Evolutionary conservation across 148 eudicot species (phyloP), one percentile per base, ranked within the genome.

Genomic region (Fagopyrum tataricum): DNA sequence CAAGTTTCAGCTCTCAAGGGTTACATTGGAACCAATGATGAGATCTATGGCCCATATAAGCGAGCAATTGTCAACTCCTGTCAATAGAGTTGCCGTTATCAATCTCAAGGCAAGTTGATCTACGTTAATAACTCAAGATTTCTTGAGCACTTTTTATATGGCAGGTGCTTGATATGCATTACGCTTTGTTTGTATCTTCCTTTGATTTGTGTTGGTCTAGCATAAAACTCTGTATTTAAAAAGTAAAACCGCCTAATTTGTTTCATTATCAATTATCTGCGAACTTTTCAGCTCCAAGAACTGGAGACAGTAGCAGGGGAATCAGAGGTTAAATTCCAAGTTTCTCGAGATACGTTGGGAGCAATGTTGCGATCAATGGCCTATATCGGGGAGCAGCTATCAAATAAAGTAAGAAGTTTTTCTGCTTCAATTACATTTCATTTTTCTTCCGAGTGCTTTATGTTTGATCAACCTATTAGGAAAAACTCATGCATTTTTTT

Each of bases 321-420:
- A 74, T 90, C 96, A 55, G 97, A 90, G 74, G 93, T 92, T 62
- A 92, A 92, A 69, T 92, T 92, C 82, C 96, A 92, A 85, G 93
- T 92, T 44, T 92, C 97, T 20, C 87, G 85, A 76, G 97, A 92
- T 84, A 92, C 97, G 4, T 76, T 92, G 76, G 93, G 90, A 81
- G 97, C 97, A 75, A 90, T 92, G 96, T 79, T 90, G 82, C 83
- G 97, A 83, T 92, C 97, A 56, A 92, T 92, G 96, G 93, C 93
- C 48, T 92, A 92, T 79, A 92, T 92, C 14, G 86, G 91, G 26
- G 95, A 90, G 76, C 97, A 92, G 76, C 85, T 92, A 31, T 88
- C 91, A 21, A 84, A 71, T 78, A 74, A 73, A 61, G 97, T 92
- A 88, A 76, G 82, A 46, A 20, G 55, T 76, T 40, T 73, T 7